Evolutionary conservation across 495 filamentous ascomycete species (phyloP), one percentile per base, ranked within the genome.

Genomic region (Melanomma pulvis-pyrius): DNA sequence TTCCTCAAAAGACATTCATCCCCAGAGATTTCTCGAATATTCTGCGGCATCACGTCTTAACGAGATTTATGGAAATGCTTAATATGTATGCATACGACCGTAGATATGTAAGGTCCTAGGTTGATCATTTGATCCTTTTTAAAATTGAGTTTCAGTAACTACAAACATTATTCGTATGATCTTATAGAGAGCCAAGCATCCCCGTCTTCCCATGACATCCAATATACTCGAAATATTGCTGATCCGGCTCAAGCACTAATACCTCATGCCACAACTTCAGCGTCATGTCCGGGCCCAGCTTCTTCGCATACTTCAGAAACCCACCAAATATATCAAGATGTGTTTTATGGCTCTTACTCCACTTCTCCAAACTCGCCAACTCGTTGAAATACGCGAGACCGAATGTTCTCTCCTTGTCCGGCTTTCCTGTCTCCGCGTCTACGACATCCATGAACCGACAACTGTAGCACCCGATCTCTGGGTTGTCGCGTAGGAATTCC

Each of bases 191-290:
- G 26, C n/a, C 17, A 28, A 77, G 44, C 75, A 77, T 76, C 3
- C 75, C 73, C 9, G 74, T 76, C n/a, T 54, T 60, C 21, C 12
- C 24, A 63, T 75, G 74, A 62, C 76, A 77, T 7, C 59, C 75
- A 11, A 79, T 57, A 65, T 77, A 77, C 74, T 79, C 75, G 61
- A 79, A 75, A 6, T 59, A 58, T 68, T 79, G 74, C 70, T 77
- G 73, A 36, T 70, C 74, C 0, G 69, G 63, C 67, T 71, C 57
- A 44, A 76, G 57, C 21, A 79, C 75, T 29, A 75, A 61, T 1
- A 79, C 71, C 66, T 79, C 74, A 60, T 79, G 74, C 64, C 71
- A 77, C 29, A 77, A 62, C 17, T 69, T 39, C 62, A 79, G 60
- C 6, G 68, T 71, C 47, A 77, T 65, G 53, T 74, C 56, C 25